Conservation (phyloP, 2,329 filamentous ascomycete species). For the Colletotrichum sp. region DNA sequence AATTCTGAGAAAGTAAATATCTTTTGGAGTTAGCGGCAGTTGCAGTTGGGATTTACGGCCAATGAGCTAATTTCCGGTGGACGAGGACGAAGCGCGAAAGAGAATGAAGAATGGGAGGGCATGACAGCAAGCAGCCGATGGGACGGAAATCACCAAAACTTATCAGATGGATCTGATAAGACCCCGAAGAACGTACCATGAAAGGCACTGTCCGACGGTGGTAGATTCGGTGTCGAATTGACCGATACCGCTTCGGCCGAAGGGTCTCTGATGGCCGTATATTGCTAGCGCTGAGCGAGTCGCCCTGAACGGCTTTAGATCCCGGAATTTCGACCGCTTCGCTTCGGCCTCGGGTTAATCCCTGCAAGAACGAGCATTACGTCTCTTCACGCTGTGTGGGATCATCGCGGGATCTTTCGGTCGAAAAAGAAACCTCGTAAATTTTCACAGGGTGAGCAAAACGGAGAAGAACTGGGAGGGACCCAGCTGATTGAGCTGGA, state of each 20-base stretch:
- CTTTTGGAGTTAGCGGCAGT: not conserved
- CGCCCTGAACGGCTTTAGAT: not conserved
- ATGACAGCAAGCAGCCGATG: not conserved
- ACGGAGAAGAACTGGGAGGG: not conserved
- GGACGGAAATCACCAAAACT: conserved; percentile 3
- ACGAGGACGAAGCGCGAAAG: not conserved
- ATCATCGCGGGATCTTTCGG: not conserved
- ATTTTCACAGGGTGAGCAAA: not conserved
- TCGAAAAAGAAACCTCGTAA: not conserved
- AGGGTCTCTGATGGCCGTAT: not conserved
- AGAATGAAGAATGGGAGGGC: not conserved
- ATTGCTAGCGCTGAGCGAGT: not conserved
- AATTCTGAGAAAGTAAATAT: not conserved
- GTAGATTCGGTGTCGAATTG: not conserved
- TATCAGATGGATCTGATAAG: conserved; percentile 43
- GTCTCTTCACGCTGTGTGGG: not conserved
- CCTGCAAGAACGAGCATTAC: not conserved
- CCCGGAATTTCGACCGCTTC: not conserved
- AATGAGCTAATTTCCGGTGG: not conserved
- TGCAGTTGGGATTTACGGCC: not conserved
- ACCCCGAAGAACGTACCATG: not conserved
- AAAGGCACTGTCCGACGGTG: not conserved
- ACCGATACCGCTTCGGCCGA: conserved; percentile 12
- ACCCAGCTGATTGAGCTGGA: not conserved
- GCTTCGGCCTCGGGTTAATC: not conserved